Base-by-base conservation (phyloP, 2,329 filamentous ascomycete species). In the Aureobasidium leucospermi region DNA sequence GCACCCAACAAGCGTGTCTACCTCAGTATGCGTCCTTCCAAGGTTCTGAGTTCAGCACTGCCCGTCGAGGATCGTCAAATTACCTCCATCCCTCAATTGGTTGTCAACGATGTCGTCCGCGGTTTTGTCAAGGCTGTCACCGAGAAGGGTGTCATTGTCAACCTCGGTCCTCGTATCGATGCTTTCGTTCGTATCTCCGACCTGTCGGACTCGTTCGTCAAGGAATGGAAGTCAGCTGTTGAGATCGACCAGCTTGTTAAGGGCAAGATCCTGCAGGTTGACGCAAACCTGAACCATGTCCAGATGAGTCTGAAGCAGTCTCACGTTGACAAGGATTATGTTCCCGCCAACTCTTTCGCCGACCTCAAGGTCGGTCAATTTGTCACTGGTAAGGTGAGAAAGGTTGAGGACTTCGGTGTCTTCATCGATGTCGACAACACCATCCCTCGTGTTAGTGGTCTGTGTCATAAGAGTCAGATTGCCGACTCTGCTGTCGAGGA, bases 141-240 rank as follows among this genome's bases (percentile, higher is more conserved):
- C 0, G 90, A 96, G 65, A 93, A 91, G 71, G 94, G 94, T 57
- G 74, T 99, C 1, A 96, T 96, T 67, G 83, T 99, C 48, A 82
- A 86, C 29, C 79, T 99, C 3, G 91, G 92, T 45, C 88, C 89
- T 16, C 85, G 87, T 63, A 81, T 96, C 16, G 89, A 88, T 52
- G 92, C 86, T 0, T 87, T 92, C 67, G 88, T 96, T 49, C 87
- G 89, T 65, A 87, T 97, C 57, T 84, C 88, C 9, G 92, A 97
- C 71, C 80, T 99, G 13, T 96, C 92, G 0, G 94, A 99, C 71
- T 82, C 84, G 7, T 99, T 86, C 71, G 76, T 99, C 67, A 97
- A 97, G 74, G 90, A 97, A 62, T 99, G 94, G 94, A 95, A 96
- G 76, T 84, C 89, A 38, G 79, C 86, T 46, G 96, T 93, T 75